These are phyloP conservation scores for Geotrichum phurueaensis DNA, from an alignment of 1,139 yeast species.

Conservation along the genomic window DNA sequence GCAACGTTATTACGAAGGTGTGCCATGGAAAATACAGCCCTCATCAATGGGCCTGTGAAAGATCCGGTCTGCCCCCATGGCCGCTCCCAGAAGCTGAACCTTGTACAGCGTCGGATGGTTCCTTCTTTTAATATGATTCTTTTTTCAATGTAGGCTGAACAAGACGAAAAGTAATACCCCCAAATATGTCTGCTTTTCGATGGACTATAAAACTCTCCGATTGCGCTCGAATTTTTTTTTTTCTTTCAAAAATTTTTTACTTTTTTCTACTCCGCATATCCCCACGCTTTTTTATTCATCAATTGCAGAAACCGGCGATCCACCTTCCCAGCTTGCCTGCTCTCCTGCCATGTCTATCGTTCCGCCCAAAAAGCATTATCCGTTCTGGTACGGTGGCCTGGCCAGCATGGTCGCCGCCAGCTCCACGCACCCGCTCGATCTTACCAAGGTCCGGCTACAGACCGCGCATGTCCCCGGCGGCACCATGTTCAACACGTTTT, in stretches of 20 bases:
- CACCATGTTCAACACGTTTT: constrained; percentile 54
- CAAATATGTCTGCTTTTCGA: not conserved
- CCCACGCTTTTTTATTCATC: not conserved
- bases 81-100: too few species aligned
- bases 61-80: too few species aligned
- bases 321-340: not conserved
- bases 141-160: not conserved
- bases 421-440: constrained; percentile 62
- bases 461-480: constrained; percentile 57
- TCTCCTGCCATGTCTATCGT: not conserved
- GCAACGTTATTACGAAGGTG: not conserved
- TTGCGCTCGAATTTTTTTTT: too few species aligned
- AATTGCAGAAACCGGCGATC: too few species aligned
- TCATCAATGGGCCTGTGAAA: not conserved
- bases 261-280: not conserved
- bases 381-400: constrained; percentile 53
- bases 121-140: not conserved
- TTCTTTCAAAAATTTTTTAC: not conserved
- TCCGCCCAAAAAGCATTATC: constrained; percentile 1
- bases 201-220: not conserved
- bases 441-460: constrained; percentile 80
- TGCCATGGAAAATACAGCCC: too few species aligned
- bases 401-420: constrained; percentile 41
- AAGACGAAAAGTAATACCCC: not conserved
- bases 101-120: not conserved